Conservation (phyloP, 768 basidiomycete genomes). For the Phylloporus rhodoxanthus region DNA sequence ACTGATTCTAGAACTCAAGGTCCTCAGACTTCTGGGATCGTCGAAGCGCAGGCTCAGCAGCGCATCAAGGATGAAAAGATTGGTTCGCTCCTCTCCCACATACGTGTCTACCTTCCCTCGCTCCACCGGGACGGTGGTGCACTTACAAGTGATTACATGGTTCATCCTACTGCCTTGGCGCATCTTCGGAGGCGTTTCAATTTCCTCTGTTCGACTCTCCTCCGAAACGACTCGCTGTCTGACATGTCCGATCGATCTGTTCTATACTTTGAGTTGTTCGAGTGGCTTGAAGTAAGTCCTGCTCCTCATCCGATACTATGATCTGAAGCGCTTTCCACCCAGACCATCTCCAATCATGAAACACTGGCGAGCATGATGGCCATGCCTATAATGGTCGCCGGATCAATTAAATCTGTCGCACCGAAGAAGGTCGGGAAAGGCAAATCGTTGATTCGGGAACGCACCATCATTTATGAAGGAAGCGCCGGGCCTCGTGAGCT, state of each 20-base stretch:
- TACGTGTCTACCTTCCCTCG: conserved; percentile 82
- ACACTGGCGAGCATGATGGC: conserved; percentile 93
- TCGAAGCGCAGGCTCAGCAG: conserved; percentile 73
- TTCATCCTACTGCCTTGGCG: conserved; percentile 87
- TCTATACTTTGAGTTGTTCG: conserved; percentile 83
- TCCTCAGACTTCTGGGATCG: conserved; percentile 69
- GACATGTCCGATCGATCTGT: conserved; percentile 88
- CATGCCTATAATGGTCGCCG: conserved; percentile 90
- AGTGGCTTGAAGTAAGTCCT: conserved; percentile 78
- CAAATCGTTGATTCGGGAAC: conserved; percentile 60
- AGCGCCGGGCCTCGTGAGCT: conserved; percentile 87
- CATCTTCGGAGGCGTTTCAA: conserved; percentile 91
- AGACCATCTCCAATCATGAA: conserved; percentile 94
- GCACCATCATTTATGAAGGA: conserved; percentile 84
- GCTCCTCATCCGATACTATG: not conserved
- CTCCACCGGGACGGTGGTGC: conserved; percentile 70
- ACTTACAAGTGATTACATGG: conserved; percentile 81
- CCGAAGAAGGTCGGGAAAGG: conserved; percentile 46
- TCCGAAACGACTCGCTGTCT: conserved; percentile 86
- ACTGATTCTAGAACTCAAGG: conserved; percentile 4
- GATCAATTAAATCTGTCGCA: conserved; percentile 57
- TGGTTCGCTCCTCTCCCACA: conserved; percentile 56
- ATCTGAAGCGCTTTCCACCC: conserved; percentile 5
- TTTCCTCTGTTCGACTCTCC: conserved; percentile 74
- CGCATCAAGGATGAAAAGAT: conserved; percentile 68